phyloP scores from a whole-genome alignment of 257 asterid species.

The Orobanche coerulescens region DNA sequence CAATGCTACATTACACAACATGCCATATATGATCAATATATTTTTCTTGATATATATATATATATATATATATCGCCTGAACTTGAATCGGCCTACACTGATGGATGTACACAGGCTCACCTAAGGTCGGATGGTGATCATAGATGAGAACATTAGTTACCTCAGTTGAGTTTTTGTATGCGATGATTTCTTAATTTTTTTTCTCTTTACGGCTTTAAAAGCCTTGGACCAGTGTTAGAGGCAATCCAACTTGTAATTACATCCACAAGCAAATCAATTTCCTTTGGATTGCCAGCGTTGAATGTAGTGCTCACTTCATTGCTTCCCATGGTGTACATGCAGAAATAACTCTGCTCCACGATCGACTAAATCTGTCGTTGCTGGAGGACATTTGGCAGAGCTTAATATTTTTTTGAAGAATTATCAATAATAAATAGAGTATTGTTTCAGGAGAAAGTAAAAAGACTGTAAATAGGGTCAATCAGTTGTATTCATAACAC shows the following conservation, averaged over 20 bases:
- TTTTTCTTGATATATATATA: neutral
- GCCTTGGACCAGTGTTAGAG: conserved; percentile 54
- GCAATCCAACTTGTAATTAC: conserved; percentile 61
- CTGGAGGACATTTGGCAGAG: conserved; percentile 89
- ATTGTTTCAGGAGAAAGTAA: no score
- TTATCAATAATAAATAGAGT: neutral
- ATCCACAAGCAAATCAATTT: conserved; percentile 60
- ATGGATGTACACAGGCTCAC: no score
- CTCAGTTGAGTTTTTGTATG: neutral
- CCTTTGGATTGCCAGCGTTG: conserved; percentile 47
- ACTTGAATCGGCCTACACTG: neutral
- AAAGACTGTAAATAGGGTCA: no score
- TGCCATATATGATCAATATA: neutral
- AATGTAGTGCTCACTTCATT: conserved; percentile 60
- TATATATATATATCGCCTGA: neutral
- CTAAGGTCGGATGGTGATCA: no score
- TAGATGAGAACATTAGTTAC: neutral
- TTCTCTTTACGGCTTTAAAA: conserved; percentile 26
- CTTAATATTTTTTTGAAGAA: conserved; percentile 40
- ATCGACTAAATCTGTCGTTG: conserved; percentile 83
- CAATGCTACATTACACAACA: neutral
- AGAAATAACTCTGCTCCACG: conserved; percentile 78
- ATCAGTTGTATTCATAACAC: no score
- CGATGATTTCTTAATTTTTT: neutral
- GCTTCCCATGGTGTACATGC: conserved; percentile 98